These are phyloP conservation scores for Crucihimalaya himalaica DNA, from an alignment of 345 rosid genomes.

Conservation along the genomic window DNA sequence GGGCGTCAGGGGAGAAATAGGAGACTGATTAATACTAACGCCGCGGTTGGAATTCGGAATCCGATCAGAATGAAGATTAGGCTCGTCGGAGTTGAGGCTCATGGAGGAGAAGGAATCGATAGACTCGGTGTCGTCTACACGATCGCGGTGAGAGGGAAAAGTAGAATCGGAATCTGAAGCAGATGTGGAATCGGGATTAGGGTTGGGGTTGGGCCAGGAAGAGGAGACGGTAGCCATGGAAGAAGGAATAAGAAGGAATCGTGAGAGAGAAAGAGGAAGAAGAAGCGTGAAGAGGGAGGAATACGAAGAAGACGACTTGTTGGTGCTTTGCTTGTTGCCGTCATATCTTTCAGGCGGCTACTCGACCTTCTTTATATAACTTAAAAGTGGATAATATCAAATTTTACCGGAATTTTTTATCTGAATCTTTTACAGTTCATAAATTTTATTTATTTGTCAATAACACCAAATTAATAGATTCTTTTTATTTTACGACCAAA, in stretches of 20 bases:
- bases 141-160: conserved; percentile 38
- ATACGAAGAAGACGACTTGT: conserved; percentile 8
- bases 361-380: conserved; percentile 12
- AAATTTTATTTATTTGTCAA: background rate
- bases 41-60: conserved; percentile 27
- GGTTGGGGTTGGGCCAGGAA: conserved; percentile 54
- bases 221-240: conserved; percentile 76
- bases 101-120: conserved; percentile 56
- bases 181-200: conserved; percentile 24
- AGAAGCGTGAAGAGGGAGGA: conserved; percentile 28
- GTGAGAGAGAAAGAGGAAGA: conserved; percentile 3
- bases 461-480: background rate
- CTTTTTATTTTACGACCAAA: background rate
- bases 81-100: conserved; percentile 38
- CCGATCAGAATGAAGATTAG: conserved; percentile 8
- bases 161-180: conserved; percentile 23
- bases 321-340: conserved; percentile 43
- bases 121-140: conserved; percentile 39
- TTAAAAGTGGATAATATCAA: conserved; percentile 10
- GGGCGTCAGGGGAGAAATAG: conserved; percentile 39
- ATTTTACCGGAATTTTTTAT: background rate
- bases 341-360: conserved; percentile 37
- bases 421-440: background rate
- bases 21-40: conserved; percentile 27
- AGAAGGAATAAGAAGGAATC: conserved; percentile 17